Base-by-base conservation (phyloP, 805 yeast genomes). In the Isabelozyma heimii region DNA sequence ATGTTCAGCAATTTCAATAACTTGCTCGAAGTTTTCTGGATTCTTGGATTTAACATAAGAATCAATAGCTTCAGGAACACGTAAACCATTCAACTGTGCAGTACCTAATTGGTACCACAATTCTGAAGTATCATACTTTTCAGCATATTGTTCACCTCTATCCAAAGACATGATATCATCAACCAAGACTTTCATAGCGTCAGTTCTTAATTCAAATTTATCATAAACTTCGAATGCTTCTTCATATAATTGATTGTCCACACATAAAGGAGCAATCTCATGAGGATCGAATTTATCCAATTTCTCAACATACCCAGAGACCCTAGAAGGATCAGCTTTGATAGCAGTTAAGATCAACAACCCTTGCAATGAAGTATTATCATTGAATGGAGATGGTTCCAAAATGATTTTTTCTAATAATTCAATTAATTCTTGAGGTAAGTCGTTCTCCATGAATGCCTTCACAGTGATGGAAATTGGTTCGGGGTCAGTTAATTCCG, bases 371-470 rank as follows among this genome's bases (percentile, higher is more conserved):
- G 97, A 91, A 57, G 95, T 87, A 67, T 94, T 94, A 58, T 92
- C 98, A 59, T 84, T 90, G 77, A 94, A 94, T 57, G 97, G 95
- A 60, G 98, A 91, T 47, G 98, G 97, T 72, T 94, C 99, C 59
- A 94, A 77, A 55, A 95, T 91, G 63, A 94, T 92, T 77, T 94
- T 94, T 71, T 94, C 99, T 60, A 94, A 79, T 56, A 94, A 80
- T 74, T 92, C 98, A 66, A 94, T 89, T 67, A 94, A 82, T 73
- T 94, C 99, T 53, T 83, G 80, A 44, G 97, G 96, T 65, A 94
- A 78, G 54, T 91, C 96, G 53, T 91, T 94, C 56, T 88, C 89
- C 98, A 94, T 91, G 67, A 94, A 91, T 1, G 97, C 91, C 73
- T 90, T 91, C 43, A 91, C 97, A 27, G 97, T 90, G 57, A 91